Evolutionary conservation across 1,284 basidiomycete species (phyloP), one percentile per base, ranked within the genome.

Genomic region (Xanthoconium separans): DNA sequence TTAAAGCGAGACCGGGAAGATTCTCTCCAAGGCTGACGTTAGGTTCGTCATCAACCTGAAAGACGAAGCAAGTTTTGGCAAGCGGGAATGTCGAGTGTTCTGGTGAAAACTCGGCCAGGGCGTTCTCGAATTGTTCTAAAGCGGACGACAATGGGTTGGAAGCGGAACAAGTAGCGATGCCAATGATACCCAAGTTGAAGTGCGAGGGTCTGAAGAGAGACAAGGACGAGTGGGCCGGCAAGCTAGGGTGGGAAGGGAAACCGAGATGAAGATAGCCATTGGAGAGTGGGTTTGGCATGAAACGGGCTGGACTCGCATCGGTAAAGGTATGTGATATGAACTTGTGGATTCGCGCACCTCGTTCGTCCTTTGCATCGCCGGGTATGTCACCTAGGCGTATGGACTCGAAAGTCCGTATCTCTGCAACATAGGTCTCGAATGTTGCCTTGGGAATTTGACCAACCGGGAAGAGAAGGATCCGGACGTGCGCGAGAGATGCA

Each of bases 341-440:
- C 12, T 6, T 22, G 44, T 8, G 47, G 50, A 43, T 45, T 39
- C 47, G 63, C 77, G 60, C 60, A 90, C 91, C 88, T 80, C 81
- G 79, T 57, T 91, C 89, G 65, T 90, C 89, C 67, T 84, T 86
- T 42, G 80, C 78, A 66, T 89, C 87, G 29, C 86, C 80, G 18
- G 90, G 89, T 50, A 94, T 86, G 64, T 94, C 92, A 31, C 83
- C 83, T 24, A 93, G 76, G 47, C 85, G 80, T 58, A 94, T 81
- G 49, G 78, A 75, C 52, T 89, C 83, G 60, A 92, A 85, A 29
- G 78, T 79, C 46, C 83, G 77, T 55, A 94, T 82, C 63, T 91
- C 84, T 44, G 79, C 72, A 4, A 85, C 81, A 76, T 87, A 88
- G 59, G 77, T 77, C 50, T 91, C 84, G 61, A 89, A 93, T 3